These are phyloP conservation scores for Gynochthodes officinalis DNA, from an alignment of 257 asterid genomes.

Conservation along the genomic window DNA sequence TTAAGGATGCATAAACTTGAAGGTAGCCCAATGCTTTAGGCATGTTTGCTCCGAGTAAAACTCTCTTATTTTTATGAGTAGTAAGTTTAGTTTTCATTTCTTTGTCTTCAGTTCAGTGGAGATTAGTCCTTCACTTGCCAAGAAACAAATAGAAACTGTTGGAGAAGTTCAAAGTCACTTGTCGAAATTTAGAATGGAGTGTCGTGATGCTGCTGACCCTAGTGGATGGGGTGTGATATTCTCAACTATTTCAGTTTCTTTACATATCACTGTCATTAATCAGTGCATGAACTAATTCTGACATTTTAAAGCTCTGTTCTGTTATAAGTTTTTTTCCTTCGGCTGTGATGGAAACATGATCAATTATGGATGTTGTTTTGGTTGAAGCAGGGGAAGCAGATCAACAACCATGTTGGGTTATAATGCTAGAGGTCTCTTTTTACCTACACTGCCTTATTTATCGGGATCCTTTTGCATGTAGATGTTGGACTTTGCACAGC, in stretches of 20 bases:
- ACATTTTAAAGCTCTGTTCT: background rate
- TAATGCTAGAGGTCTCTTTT: slow-evolving; percentile 81
- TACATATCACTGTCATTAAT: slow-evolving; percentile 16
- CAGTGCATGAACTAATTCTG: background rate
- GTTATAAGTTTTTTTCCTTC: background rate
- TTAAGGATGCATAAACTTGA: background rate
- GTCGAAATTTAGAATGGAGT: slow-evolving; percentile 70
- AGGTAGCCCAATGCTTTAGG: background rate
- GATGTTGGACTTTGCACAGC: background rate
- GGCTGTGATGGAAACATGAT: background rate
- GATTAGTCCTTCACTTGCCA: slow-evolving; percentile 90
- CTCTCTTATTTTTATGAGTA: slow-evolving; percentile 8
- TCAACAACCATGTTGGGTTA: slow-evolving; percentile 95
- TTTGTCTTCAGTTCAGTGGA: slow-evolving; percentile 81
- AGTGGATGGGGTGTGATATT: slow-evolving; percentile 81
- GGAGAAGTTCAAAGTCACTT: slow-evolving; percentile 74
- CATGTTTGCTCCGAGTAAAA: slow-evolving; percentile 3
- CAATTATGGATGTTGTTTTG: background rate
- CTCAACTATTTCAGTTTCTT: too few species aligned
- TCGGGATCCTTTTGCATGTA: background rate
- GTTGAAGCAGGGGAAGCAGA: slow-evolving; percentile 63
- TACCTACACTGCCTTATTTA: slow-evolving; percentile 1
- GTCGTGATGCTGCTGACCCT: slow-evolving; percentile 92
- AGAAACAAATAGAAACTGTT: slow-evolving; percentile 82
- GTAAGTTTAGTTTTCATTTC: background rate